Evolutionary conservation across 2,329 filamentous ascomycete genomes (phyloP).

Genomic region (Colletotrichum sp.): DNA sequence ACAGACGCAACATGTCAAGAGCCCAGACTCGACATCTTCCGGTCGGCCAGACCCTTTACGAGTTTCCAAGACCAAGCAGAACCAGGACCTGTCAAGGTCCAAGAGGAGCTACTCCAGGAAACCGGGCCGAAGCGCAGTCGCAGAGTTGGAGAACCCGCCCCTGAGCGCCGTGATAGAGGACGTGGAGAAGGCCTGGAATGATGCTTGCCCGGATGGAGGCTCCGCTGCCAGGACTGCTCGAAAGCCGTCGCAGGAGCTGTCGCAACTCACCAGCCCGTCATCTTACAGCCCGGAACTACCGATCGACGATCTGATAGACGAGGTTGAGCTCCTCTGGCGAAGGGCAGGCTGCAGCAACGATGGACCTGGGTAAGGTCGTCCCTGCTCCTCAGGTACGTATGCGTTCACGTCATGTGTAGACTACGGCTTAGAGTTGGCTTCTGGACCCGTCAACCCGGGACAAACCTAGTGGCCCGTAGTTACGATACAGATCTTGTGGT

Average conservation of each 20-base stretch:
- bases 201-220: neutral
- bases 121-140: neutral
- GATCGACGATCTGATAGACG: conserved; percentile 11
- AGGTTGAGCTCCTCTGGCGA: conserved; percentile 19
- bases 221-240: neutral
- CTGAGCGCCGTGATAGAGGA: neutral
- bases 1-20: neutral
- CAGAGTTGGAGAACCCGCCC: neutral
- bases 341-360: neutral
- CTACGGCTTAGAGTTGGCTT: neutral
- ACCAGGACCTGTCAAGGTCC: neutral
- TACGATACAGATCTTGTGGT: neutral
- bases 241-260: neutral
- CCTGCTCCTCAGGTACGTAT: neutral
- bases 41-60: neutral
- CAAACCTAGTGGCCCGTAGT: neutral
- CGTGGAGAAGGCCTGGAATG: neutral
- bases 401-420: neutral
- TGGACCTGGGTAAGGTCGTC: neutral
- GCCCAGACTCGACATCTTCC: neutral
- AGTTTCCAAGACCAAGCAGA: neutral
- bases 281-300: neutral
- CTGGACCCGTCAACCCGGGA: neutral
- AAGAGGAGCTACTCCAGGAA: neutral
- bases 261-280: neutral